A percentile compares a stretch with the other conserved stretches of the same genome.
These are phyloP conservation scores for Cryptococcus sp. DNA, from an alignment of 1,284 basidiomycete species.

Conservation along the genomic window DNA sequence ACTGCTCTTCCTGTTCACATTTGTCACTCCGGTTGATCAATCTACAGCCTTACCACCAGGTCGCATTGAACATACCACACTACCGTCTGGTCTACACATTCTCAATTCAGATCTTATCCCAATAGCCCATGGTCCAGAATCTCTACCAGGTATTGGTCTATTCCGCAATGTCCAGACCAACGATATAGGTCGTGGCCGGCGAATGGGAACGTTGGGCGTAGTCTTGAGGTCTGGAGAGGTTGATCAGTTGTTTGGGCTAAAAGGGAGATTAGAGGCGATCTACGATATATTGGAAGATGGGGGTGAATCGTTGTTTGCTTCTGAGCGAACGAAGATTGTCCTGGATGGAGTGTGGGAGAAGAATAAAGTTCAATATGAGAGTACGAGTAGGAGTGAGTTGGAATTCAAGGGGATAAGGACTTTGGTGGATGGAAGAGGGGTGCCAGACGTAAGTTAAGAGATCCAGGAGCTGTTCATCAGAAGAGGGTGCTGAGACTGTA, in stretches of 20 bases:
- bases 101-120: conserved; percentile 28
- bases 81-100: conserved; percentile 39
- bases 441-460: not conserved
- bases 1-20: not conserved
- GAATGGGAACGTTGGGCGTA: conserved; percentile 40
- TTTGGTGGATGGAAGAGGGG: conserved; percentile 4
- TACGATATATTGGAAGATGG: not conserved
- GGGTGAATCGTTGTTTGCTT: not conserved
- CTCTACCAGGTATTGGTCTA: conserved; percentile 25
- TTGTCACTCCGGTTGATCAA: not conserved
- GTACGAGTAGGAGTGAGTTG: no score
- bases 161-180: conserved; percentile 25
- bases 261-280: not conserved
- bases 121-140: conserved; percentile 22
- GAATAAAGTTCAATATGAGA: not conserved
- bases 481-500: not conserved
- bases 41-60: conserved; percentile 15
- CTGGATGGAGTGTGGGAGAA: not conserved
- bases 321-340: not conserved
- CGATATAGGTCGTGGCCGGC: conserved; percentile 26
- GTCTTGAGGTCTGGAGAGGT: conserved; percentile 16
- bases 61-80: conserved; percentile 33
- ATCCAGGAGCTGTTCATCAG: not conserved
- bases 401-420: not conserved
- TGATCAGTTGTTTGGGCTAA: not conserved